phyloP scores from a whole-genome alignment of 1,284 basidiomycete genomes.

The Chondrostereum purpureum region DNA sequence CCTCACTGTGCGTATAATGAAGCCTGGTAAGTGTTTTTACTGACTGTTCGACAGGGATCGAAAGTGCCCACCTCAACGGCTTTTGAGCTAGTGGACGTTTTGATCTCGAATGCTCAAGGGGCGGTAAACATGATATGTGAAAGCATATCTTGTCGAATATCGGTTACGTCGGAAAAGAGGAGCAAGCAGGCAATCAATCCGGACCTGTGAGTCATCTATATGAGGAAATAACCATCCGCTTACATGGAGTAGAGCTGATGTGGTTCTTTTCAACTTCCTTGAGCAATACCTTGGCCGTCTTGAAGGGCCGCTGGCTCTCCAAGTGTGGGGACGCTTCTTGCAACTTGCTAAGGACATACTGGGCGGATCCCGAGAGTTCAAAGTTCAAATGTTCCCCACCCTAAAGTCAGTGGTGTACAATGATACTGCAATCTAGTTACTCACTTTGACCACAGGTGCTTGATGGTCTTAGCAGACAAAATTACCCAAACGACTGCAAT shows the following conservation, averaged over 20 bases:
- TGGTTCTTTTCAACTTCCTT: slow-evolving; percentile 74
- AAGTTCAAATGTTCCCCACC: slow-evolving; percentile 65
- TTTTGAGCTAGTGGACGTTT: slow-evolving; percentile 79
- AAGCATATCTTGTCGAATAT: slow-evolving; percentile 56
- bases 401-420: slow-evolving; percentile 47
- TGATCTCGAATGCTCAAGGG: slow-evolving; percentile 83
- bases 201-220: slow-evolving; percentile 50
- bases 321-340: slow-evolving; percentile 84
- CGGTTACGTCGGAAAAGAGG: slow-evolving; percentile 46
- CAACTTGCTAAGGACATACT: slow-evolving; percentile 78
- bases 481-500: slow-evolving; percentile 83
- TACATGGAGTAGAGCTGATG: slow-evolving; percentile 46
- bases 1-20: slow-evolving; percentile 30
- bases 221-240: slow-evolving; percentile 6
- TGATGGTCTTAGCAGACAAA: slow-evolving; percentile 78
- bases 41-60: slow-evolving; percentile 25
- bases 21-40: no score
- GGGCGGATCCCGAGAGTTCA: slow-evolving; percentile 55
- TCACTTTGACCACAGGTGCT: slow-evolving; percentile 49
- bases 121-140: slow-evolving; percentile 90
- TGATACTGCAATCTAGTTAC: not conserved
- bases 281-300: slow-evolving; percentile 82
- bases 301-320: slow-evolving; percentile 84
- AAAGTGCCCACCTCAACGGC: slow-evolving; percentile 42
- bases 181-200: slow-evolving; percentile 56